Base-by-base conservation (phyloP, 768 basidiomycete species). In the Lepiota brunneoincarnata region DNA sequence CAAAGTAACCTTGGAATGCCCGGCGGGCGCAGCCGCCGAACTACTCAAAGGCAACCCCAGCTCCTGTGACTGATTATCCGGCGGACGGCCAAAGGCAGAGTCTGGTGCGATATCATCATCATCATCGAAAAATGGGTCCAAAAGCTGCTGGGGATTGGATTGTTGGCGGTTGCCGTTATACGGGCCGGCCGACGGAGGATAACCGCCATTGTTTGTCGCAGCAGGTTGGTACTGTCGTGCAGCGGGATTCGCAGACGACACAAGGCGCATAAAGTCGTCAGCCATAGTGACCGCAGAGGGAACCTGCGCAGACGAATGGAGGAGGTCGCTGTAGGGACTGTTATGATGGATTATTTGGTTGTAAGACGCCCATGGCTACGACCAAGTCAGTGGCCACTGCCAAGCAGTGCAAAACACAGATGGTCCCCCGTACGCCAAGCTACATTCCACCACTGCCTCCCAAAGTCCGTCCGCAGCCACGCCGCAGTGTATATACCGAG, bases 41-140 rank as follows among this genome's bases (percentile, higher is more conserved):
- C 71, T 71, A 9, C 85, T 70, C 44, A 92, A 71, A 31, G 85
- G 86, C 0, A 89, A 67, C 35, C 76, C 76, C 55, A 78, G 80
- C 59, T 80, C 79, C 60, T 79, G 77, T 6, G 80, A 79, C 46
- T 74, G 74, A 75, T 78, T 78, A 47, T 78, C 71, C 36, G 64
- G 63, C 23, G 75, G 72, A 52, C 73, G 68, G 46, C 80, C 81
- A 68, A 87, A 87, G n/a, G 81, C 82, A 17, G 84, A 84, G 68
- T 87, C 86, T 14, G 83, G 81, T 26, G 74, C 61, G 55, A 86
- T 82, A 50, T 91, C 89, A 59, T 87, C 86, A 64, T 92, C 89
- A 66, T 92, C 91, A 67, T 90, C 87, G 69, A 93, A 93, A 68
- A 93, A 93, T n/a, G 89, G 90, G 69, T 93, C 91, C 70, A 93